Percentiles rank a stretch among this genome's conserved stretches.
Evolutionary conservation across 768 basidiomycete species (phyloP).

Genomic region (Collybia nuda): DNA sequence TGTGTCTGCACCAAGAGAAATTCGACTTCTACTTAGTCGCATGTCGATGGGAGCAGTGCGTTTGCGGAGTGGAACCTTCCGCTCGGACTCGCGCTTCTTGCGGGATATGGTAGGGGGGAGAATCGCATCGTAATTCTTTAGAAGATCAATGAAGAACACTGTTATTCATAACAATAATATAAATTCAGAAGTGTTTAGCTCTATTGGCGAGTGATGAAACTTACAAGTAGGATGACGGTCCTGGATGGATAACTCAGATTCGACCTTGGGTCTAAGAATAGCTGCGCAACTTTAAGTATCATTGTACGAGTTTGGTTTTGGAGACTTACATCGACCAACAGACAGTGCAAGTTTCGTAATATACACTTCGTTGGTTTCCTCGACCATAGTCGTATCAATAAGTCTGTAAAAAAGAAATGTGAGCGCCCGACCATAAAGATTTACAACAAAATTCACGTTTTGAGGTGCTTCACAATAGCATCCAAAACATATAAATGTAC

Average conservation of each 20-base stretch:
- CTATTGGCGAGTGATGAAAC: slow-evolving; percentile 21
- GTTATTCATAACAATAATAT: not conserved
- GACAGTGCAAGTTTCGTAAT: slow-evolving; percentile 87
- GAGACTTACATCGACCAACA: slow-evolving; percentile 74
- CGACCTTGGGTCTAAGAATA: slow-evolving; percentile 78
- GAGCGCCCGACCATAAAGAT: not conserved
- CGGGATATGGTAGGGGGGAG: slow-evolving; percentile 80
- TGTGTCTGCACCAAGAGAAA: slow-evolving; percentile 70
- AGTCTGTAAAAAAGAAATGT: slow-evolving; percentile 41
- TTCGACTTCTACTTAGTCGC: slow-evolving; percentile 77
- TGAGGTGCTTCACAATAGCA: slow-evolving; percentile 74
- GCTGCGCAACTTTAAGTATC: slow-evolving; percentile 37
- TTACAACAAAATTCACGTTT: slow-evolving; percentile 43
- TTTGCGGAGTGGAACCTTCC: slow-evolving; percentile 80
- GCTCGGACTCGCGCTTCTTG: slow-evolving; percentile 87
- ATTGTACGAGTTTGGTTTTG: not conserved
- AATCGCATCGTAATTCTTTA: slow-evolving; percentile 71
- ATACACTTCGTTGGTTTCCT: slow-evolving; percentile 79
- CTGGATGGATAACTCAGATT: slow-evolving; percentile 85
- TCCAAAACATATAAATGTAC: slow-evolving; percentile 83
- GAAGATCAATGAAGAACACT: slow-evolving; percentile 86
- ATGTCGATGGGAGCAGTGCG: slow-evolving; percentile 88
- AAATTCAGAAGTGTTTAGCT: too few species aligned
- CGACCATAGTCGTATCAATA: slow-evolving; percentile 63
- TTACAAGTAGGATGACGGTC: slow-evolving; percentile 83